phyloP scores from a whole-genome alignment of 2,329 filamentous ascomycete species.

The Penicillium hordei region DNA sequence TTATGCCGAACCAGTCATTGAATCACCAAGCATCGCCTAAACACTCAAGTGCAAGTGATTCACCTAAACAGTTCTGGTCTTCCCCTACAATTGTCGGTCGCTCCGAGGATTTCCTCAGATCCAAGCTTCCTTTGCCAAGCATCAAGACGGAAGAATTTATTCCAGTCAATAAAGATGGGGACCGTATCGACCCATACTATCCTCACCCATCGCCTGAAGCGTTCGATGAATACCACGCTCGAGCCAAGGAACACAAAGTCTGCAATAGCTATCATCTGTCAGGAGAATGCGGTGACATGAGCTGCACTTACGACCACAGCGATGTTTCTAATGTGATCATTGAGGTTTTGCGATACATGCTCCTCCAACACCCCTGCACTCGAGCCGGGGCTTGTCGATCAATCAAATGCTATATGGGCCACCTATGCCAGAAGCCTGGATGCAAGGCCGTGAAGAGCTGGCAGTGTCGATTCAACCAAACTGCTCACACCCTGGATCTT shows the following conservation, averaged over 20 bases:
- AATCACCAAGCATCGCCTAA: constrained; percentile 23
- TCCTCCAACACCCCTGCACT: constrained; percentile 46
- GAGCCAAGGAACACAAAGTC: constrained; percentile 43
- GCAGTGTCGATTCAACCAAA: constrained; percentile 33
- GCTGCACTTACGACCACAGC: constrained; percentile 50
- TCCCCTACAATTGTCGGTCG: constrained; percentile 16
- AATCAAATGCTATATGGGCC: constrained; percentile 48
- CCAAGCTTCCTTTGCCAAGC: constrained; percentile 19
- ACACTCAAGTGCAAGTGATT: constrained; percentile 17
- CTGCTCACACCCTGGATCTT: constrained; percentile 29
- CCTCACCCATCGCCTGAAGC: constrained; percentile 39
- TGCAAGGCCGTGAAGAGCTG: constrained; percentile 33
- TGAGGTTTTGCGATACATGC: constrained; percentile 47
- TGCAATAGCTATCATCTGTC: constrained; percentile 53
- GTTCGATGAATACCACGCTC: constrained; percentile 42
- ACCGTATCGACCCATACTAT: constrained; percentile 50
- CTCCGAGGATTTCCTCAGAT: constrained; percentile 23
- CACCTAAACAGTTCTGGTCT: constrained; percentile 16
- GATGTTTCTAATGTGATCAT: constrained; percentile 42
- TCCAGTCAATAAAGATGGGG: constrained; percentile 48
- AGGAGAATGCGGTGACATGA: constrained; percentile 38
- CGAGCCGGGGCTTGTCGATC: constrained; percentile 44
- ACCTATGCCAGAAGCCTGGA: constrained; percentile 40
- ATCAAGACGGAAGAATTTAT: constrained; percentile 34
- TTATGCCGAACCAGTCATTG: constrained; percentile 25